These are phyloP conservation scores for Microbotryum scabiosae DNA, from an alignment of 1,284 basidiomycete species.

Conservation along the genomic window DNA sequence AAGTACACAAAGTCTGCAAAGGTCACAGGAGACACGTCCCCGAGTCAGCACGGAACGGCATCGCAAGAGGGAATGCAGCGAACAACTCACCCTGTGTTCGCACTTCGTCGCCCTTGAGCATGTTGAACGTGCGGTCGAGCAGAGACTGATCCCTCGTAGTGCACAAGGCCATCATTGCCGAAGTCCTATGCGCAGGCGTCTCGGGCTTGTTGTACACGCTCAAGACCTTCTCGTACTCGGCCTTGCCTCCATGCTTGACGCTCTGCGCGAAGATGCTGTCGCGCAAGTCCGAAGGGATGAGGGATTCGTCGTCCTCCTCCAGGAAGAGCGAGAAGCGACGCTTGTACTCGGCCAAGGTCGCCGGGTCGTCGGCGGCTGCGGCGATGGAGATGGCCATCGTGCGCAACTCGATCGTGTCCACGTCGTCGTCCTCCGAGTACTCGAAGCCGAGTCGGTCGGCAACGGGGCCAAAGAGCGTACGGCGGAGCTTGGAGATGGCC, in stretches of 20 bases:
- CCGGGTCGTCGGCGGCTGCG: conserved; percentile 47
- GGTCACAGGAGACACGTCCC: too few species aligned
- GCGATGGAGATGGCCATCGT: conserved; percentile 59
- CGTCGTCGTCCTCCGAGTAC: conserved; percentile 58
- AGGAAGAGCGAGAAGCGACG: conserved; percentile 65
- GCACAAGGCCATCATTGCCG: conserved; percentile 40
- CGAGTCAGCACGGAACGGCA: too few species aligned
- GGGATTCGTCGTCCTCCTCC: conserved; percentile 64
- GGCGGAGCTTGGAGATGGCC: conserved; percentile 47
- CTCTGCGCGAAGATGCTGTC: conserved; percentile 43
- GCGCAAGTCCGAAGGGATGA: conserved; percentile 52
- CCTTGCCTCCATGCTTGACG: conserved; percentile 62
- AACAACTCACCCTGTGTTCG: conserved; percentile 36
- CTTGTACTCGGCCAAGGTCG: conserved; percentile 62
- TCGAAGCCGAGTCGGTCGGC: conserved; percentile 74
- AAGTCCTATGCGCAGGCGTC: conserved; percentile 43
- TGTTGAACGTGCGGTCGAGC: conserved; percentile 37
- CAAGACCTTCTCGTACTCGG: conserved; percentile 68
- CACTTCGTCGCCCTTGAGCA: conserved; percentile 34
- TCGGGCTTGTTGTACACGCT: conserved; percentile 63
- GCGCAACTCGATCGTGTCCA: conserved; percentile 66
- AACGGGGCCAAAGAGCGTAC: conserved; percentile 61
- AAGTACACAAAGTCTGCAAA: conserved; percentile 30
- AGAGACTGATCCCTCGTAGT: conserved; percentile 34
- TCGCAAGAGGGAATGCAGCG: too few species aligned